phyloP scores from a whole-genome alignment of 116 monocot species.

The Posidonia oceanica region DNA sequence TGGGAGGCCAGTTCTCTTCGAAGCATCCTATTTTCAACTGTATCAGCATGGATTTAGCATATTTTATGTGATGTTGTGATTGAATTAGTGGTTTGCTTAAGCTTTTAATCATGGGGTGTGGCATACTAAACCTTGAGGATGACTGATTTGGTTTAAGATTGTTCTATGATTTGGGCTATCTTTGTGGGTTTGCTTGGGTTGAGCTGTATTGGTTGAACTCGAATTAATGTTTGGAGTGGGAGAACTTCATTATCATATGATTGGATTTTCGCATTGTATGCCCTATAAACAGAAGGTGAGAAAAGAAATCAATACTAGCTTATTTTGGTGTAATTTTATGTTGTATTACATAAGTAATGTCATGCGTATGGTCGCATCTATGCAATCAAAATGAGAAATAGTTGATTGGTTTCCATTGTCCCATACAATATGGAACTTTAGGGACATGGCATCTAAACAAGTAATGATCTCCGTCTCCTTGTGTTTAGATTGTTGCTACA shows the following conservation, averaged over 20 bases:
- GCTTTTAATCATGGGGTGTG: background rate
- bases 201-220: background rate
- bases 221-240: background rate
- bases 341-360: no score
- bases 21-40: background rate
- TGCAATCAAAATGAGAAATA: no score
- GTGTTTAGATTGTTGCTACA: no score
- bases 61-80: background rate
- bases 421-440: no score
- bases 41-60: background rate
- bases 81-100: background rate
- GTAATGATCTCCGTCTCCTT: no score
- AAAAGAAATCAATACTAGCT: background rate
- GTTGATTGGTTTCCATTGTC: no score
- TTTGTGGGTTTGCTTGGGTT: background rate
- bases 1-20: no score
- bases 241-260: background rate
- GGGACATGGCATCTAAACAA: no score
- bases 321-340: background rate
- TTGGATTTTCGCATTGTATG: background rate
- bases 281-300: background rate
- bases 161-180: background rate
- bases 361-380: no score
- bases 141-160: background rate
- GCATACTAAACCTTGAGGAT: background rate